Conservation (phyloP, 1,139 yeast genomes). For the Suhomyces yuchorum region DNA sequence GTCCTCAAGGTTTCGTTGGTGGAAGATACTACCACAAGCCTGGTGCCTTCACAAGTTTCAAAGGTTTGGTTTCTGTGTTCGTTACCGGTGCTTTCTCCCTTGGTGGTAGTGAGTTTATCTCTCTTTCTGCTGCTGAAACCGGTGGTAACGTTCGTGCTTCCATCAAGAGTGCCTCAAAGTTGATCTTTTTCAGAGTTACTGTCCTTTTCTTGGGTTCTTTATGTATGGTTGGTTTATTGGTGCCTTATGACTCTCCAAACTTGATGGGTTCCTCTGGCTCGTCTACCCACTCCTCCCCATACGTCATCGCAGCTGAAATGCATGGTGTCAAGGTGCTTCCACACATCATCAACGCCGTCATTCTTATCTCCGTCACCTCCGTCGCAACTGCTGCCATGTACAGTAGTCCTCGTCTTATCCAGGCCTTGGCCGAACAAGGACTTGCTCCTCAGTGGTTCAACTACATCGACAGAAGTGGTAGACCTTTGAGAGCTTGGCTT, state of each 20-base stretch:
- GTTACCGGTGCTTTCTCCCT: slow-evolving; percentile 43
- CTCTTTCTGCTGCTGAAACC: slow-evolving; percentile 28
- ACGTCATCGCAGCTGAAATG: slow-evolving; percentile 28
- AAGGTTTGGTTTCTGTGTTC: slow-evolving; percentile 43
- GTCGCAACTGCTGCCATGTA: slow-evolving; percentile 34
- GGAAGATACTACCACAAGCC: slow-evolving; percentile 34
- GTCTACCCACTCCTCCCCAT: slow-evolving; percentile 27
- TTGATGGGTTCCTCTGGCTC: slow-evolving; percentile 23
- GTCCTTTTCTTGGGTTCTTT: slow-evolving; percentile 29
- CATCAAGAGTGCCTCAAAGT: slow-evolving; percentile 25
- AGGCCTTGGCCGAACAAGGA: slow-evolving; percentile 28
- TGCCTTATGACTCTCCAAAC: slow-evolving; percentile 21
- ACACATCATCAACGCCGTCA: slow-evolving; percentile 29
- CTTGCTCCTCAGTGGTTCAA: slow-evolving; percentile 28
- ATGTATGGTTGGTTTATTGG: slow-evolving; percentile 27
- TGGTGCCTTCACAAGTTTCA: slow-evolving; percentile 36
- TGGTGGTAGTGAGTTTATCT: slow-evolving; percentile 36
- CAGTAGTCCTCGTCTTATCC: slow-evolving; percentile 28
- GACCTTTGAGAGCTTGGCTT: slow-evolving; percentile 28
- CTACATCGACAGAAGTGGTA: slow-evolving; percentile 26
- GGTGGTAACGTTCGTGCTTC: slow-evolving; percentile 26
- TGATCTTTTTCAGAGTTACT: slow-evolving; percentile 26
- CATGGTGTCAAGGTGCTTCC: slow-evolving; percentile 29
- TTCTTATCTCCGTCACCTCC: slow-evolving; percentile 29
- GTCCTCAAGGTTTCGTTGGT: slow-evolving; percentile 28